Evolutionary conservation across 1,284 basidiomycete genomes (phyloP).

Genomic region (Gymnopus androsaceus): DNA sequence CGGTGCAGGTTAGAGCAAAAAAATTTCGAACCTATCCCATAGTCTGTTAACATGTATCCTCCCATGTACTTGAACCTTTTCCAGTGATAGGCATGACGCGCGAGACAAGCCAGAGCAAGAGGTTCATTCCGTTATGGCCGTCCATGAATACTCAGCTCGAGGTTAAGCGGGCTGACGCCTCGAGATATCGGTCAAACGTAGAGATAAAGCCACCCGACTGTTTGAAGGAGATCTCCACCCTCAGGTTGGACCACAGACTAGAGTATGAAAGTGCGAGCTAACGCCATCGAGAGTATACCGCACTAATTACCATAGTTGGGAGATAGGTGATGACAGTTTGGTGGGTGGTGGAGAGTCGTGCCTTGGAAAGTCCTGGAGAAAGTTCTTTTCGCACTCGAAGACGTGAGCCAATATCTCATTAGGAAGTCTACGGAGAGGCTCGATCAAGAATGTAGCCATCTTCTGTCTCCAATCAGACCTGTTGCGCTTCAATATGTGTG

Average conservation of each 20-base stretch:
- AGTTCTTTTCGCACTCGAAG: not conserved
- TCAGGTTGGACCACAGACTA: not conserved
- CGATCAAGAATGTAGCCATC: not conserved
- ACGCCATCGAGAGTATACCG: not conserved
- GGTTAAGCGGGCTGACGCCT: too few relatives aligned
- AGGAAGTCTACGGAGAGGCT: not conserved
- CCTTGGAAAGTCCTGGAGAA: not conserved
- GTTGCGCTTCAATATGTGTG: not conserved
- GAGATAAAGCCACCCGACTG: too few relatives aligned
- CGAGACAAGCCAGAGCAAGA: not conserved
- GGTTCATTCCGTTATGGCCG: too few relatives aligned
- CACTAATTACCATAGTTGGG: not conserved
- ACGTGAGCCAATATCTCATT: not conserved
- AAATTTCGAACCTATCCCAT: not conserved
- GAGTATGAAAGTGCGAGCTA: not conserved
- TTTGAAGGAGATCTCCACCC: not conserved
- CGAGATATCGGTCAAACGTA: too few relatives aligned
- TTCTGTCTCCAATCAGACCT: not conserved
- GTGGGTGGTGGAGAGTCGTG: not conserved
- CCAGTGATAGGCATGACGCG: not conserved
- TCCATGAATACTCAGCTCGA: not conserved
- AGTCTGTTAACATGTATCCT: not conserved
- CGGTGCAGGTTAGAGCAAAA: too few relatives aligned
- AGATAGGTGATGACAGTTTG: not conserved
- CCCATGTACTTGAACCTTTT: not conserved